Conservation (phyloP, 2,329 filamentous ascomycete genomes). For the Pseudogymnoascus sp. region DNA sequence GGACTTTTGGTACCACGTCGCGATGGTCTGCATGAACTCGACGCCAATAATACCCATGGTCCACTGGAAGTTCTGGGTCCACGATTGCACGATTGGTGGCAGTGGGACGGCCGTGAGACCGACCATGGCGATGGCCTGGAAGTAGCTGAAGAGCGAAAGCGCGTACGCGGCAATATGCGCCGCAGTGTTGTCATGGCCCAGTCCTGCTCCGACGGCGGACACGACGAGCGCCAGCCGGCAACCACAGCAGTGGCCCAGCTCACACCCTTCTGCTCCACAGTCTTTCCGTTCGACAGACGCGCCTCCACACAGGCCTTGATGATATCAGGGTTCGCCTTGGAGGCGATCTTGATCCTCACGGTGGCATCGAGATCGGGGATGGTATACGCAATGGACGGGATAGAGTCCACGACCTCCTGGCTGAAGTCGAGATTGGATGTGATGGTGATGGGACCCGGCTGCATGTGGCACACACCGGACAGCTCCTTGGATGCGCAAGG, state of each 20-base stretch:
- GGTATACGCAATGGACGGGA: constrained; percentile 80
- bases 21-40: constrained; percentile 78
- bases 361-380: constrained; percentile 88
- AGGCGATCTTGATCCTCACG: constrained; percentile 75
- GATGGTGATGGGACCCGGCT: constrained; percentile 71
- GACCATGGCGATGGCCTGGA: constrained; percentile 88
- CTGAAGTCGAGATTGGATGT: constrained; percentile 61
- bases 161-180: constrained; percentile 92
- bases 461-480: constrained; percentile 83
- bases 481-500: constrained; percentile 65
- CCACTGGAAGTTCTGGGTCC: constrained; percentile 98
- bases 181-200: constrained; percentile 89
- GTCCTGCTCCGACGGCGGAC: constrained; percentile 80
- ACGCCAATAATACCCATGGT: constrained; percentile 92
- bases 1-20: constrained; percentile 92
- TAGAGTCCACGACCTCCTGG: constrained; percentile 49
- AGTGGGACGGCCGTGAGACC: constrained; percentile 75
- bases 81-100: constrained; percentile 81
- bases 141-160: constrained; percentile 88
- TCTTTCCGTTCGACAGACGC: constrained; percentile 82
- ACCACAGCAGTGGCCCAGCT: constrained; percentile 88
- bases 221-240: constrained; percentile 76
- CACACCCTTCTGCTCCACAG: constrained; percentile 80
- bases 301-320: constrained; percentile 83
- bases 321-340: constrained; percentile 47